These are phyloP conservation scores for Piper betle DNA, from an alignment of 164 flowering plant genomes.

Conservation along the genomic window DNA sequence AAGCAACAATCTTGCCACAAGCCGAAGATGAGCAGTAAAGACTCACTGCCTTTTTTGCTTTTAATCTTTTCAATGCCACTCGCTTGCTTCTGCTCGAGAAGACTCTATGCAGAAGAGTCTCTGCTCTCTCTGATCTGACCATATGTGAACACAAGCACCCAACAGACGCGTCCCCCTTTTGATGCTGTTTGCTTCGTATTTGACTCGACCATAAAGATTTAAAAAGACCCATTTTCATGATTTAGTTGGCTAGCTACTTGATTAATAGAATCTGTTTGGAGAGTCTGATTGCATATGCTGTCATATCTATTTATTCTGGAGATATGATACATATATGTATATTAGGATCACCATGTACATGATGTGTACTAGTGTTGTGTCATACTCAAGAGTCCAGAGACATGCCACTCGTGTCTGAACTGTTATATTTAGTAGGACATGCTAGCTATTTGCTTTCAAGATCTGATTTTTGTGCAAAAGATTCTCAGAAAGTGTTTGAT, in stretches of 20 bases:
- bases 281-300: neutral
- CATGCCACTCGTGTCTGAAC: neutral
- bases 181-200: too few relatives aligned
- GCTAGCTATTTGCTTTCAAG: neutral
- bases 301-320: neutral
- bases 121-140: neutral
- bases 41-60: slow-evolving; percentile 10
- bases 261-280: too few relatives aligned
- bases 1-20: slow-evolving; percentile 3
- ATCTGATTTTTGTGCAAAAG: neutral
- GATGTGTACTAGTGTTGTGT: neutral
- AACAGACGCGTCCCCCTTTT: neutral
- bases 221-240: neutral
- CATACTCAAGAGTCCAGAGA: neutral
- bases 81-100: slow-evolving; percentile 9
- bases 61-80: slow-evolving; percentile 4
- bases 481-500: neutral
- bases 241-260: neutral
- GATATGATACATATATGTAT: too few relatives aligned
- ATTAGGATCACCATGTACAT: neutral
- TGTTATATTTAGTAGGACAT: neutral
- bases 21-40: neutral
- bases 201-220: neutral
- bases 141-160: neutral
- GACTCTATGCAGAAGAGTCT: neutral